Percentiles rank a stretch among this genome's conserved stretches.
These are phyloP conservation scores for Dissophora ornata DNA, from an alignment of 192 early-diverging fungal genomes.

Conservation along the genomic window DNA sequence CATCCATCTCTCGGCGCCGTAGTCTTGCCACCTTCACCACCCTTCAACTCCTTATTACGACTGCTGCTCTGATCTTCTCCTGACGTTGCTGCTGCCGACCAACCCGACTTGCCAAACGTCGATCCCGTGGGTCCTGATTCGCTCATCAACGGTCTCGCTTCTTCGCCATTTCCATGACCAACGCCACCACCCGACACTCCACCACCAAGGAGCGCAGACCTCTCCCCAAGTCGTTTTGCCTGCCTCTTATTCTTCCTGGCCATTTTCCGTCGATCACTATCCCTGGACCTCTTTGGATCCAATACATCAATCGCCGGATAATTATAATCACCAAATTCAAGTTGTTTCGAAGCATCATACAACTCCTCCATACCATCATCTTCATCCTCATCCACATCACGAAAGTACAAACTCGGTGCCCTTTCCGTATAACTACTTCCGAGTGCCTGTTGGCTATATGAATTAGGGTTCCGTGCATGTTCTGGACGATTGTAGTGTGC, in stretches of 20 bases:
- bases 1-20: constrained; percentile 33
- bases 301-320: constrained; percentile 62
- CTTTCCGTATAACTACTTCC: constrained; percentile 24
- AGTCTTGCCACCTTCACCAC: neutral
- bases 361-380: constrained; percentile 57
- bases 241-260: constrained; percentile 48
- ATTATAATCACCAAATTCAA: constrained; percentile 68
- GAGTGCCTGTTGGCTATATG: constrained; percentile 33
- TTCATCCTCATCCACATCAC: constrained; percentile 34
- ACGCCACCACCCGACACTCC: neutral
- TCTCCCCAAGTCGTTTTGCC: constrained; percentile 21
- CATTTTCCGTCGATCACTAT: constrained; percentile 48
- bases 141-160: constrained; percentile 36
- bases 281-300: constrained; percentile 42
- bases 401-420: constrained; percentile 36
- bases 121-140: constrained; percentile 22
- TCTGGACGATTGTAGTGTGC: constrained; percentile 17
- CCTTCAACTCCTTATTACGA: constrained; percentile 2
- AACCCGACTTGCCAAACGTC: constrained; percentile 44
- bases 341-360: constrained; percentile 55
- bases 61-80: neutral
- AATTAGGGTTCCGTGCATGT: constrained; percentile 17
- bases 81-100: constrained; percentile 15
- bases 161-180: neutral
- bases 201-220: neutral